phyloP scores from a whole-genome alignment of 2,329 filamentous ascomycete genomes.

The Diaporthe caulivora region DNA sequence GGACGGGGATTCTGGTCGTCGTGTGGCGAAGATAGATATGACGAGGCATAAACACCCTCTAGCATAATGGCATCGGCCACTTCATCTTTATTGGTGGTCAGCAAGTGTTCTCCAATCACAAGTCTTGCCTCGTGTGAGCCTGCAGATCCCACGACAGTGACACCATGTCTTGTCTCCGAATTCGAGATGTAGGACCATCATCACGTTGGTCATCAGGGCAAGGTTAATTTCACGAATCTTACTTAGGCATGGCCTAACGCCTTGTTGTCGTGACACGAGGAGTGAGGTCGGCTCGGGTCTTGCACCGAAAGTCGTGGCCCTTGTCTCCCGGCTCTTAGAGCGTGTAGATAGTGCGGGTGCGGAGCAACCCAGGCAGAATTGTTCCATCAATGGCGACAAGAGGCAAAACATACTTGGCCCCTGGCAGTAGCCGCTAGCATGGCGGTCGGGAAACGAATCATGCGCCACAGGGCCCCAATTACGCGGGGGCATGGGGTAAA shows the following conservation, averaged over 20 bases:
- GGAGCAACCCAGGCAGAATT: constrained; percentile 26
- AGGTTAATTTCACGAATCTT: background rate
- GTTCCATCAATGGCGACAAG: constrained; percentile 37
- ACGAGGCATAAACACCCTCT: too few relatives aligned
- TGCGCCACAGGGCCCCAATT: background rate
- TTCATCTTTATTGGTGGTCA: background rate
- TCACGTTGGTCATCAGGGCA: background rate
- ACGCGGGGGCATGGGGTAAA: constrained; percentile 15
- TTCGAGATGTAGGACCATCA: background rate
- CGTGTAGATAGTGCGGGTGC: background rate
- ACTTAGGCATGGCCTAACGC: background rate
- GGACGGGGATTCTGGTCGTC: background rate
- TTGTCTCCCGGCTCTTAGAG: background rate
- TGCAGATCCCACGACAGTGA: background rate
- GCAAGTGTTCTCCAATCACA: background rate
- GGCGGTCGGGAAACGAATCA: constrained; percentile 8
- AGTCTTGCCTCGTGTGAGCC: background rate
- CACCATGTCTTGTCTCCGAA: background rate
- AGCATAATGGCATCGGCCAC: background rate
- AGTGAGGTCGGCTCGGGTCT: background rate
- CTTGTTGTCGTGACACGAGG: background rate
- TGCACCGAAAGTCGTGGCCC: constrained; percentile 7
- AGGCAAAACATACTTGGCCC: background rate
- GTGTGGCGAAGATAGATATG: background rate
- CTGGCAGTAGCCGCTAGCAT: background rate